Evolutionary conservation across 2,329 filamentous ascomycete species (phyloP).

Genomic region (Calonectria pteridis): DNA sequence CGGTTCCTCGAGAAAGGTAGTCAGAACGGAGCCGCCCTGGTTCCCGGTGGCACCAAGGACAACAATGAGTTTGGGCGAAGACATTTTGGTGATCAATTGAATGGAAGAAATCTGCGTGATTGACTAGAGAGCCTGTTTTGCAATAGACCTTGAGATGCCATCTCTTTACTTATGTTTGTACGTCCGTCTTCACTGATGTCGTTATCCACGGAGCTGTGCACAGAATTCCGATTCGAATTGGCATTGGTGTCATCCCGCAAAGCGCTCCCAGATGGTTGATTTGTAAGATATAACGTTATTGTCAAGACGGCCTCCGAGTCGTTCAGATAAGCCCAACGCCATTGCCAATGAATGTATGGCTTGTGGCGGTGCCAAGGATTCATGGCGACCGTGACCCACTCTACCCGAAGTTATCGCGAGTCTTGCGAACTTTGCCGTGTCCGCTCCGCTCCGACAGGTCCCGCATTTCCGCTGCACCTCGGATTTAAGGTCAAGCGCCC

Average conservation of each 20-base stretch:
- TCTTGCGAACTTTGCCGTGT: background rate
- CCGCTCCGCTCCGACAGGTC: background rate
- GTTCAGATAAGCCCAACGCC: too few species aligned
- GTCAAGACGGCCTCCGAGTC: background rate
- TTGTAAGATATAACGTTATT: background rate
- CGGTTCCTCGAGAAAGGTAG: slow-evolving; percentile 29
- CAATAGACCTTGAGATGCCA: background rate
- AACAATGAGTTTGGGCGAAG: slow-evolving; percentile 27
- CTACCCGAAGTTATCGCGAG: too few species aligned
- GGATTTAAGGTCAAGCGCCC: background rate
- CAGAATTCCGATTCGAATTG: background rate
- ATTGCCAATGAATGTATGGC: background rate
- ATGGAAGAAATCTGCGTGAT: background rate
- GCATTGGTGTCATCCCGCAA: background rate
- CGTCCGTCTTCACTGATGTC: too few species aligned
- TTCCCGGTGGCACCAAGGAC: slow-evolving; percentile 36
- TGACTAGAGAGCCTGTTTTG: background rate
- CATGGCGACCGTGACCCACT: background rate
- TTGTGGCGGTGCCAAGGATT: background rate
- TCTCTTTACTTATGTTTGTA: background rate
- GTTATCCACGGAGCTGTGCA: background rate
- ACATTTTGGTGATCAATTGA: slow-evolving; percentile 14
- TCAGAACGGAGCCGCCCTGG: slow-evolving; percentile 27
- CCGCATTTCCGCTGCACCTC: background rate
- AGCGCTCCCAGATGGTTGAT: background rate